Evolutionary conservation across 2,329 filamentous ascomycete genomes (phyloP), one percentile per base, ranked within the genome.

Genomic region (Ceratocystis cacaofunesta): DNA sequence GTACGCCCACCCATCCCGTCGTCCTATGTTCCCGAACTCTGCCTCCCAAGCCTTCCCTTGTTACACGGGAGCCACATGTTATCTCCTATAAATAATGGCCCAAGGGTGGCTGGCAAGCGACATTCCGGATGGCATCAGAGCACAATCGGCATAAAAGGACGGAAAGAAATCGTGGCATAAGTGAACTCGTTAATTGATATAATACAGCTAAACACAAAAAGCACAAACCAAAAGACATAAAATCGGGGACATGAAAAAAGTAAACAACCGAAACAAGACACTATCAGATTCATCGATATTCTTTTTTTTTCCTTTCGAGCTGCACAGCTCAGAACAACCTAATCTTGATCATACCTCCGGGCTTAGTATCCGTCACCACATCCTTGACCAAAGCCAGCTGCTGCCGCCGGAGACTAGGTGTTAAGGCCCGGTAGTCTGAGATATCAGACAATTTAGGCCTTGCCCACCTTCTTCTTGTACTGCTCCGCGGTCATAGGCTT

Each of bases 401-500:
- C 46, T 19, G 8, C 22, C n/a, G 46, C 5, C 2, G n/a, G 7
- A 10, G 46, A 50, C 0, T 8, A 19, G 46, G 46, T 22, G 8
- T 22, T 7, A 12, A 6, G 46, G 17, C n/a, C 22, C 5, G 4
- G 22, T n/a, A 5, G 46, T 22, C n/a, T 7, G 4, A 22, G n/a
- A 50, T 50, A 50, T 50, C 46, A 50, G 46, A 19, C 46, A 22
- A 7, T 50, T 50, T 57, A 64, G 46, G 65, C 65, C 61, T 66
- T 62, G 28, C 32, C 64, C 32, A 41, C 52, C 58, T 62, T 58
- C 25, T 19, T 28, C 44, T 55, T 52, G 43, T 25, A 65, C 58
- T 67, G 48, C 28, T 67, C 63, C 19, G 30, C 25, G n/a, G n/a
- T 52, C 19, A 67, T 28, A 22, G 76, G 76, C 69, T 73, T 73